phyloP scores from a whole-genome alignment of 306 rosid species.

The Vigna reflexopilosa region DNA sequence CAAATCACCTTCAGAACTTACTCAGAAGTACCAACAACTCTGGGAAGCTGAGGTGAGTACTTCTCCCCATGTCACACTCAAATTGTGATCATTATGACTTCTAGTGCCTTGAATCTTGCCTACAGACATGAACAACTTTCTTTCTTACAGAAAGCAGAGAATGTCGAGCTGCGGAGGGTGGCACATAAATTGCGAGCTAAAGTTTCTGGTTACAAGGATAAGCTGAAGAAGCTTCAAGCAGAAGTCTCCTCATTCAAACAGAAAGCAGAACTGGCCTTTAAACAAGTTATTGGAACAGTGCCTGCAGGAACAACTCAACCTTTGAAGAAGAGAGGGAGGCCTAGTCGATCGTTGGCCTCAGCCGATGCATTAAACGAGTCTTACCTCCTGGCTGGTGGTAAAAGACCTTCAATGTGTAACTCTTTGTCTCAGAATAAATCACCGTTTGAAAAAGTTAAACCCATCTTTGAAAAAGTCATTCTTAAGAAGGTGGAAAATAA shows the following conservation, averaged over 20 bases:
- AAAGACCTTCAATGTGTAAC: conserved; percentile 39
- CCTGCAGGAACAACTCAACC: conserved; percentile 34
- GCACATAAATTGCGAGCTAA: conserved; percentile 57
- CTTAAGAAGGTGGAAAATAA: conserved; percentile 45
- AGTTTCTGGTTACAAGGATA: conserved; percentile 53
- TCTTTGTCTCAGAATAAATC: conserved; percentile 38
- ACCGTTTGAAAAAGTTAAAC: conserved; percentile 33
- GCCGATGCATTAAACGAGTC: conserved; percentile 40
- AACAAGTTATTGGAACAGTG: conserved; percentile 39
- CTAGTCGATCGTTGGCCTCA: conserved; percentile 43
- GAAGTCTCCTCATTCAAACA: conserved; percentile 57
- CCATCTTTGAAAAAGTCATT: conserved; percentile 53
- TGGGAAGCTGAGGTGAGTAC: conserved; percentile 64
- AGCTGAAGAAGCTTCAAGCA: conserved; percentile 48
- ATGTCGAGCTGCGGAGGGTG: conserved; percentile 54
- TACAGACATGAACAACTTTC: conserved; percentile 33
- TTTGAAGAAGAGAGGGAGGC: conserved; percentile 59
- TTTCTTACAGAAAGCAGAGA: conserved; percentile 57
- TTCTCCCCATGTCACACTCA: conserved; percentile 18
- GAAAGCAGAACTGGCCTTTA: conserved; percentile 41
- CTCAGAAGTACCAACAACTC: conserved; percentile 61
- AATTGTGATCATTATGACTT: conserved; percentile 18
- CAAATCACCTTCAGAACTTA: conserved; percentile 46
- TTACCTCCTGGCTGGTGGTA: conserved; percentile 38
- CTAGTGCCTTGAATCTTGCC: background rate